phyloP scores from a whole-genome alignment of 345 rosid species.

The Moringa oleifera region DNA sequence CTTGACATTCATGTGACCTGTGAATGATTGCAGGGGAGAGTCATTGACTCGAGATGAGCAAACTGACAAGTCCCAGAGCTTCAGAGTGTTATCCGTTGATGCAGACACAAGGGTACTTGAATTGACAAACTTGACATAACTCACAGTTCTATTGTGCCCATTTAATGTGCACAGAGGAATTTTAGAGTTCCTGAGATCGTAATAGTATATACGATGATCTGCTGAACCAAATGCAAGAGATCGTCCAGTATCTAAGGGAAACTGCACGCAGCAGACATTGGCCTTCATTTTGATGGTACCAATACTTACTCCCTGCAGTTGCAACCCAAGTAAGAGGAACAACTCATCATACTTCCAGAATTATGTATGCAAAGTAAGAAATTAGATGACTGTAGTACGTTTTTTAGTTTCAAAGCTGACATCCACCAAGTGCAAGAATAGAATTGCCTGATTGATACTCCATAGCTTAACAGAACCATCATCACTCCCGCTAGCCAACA shows the following conservation, averaged over 20 bases:
- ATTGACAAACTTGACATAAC: slow-evolving; percentile 87
- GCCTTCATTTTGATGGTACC: slow-evolving; percentile 89
- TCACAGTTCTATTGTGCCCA: slow-evolving; percentile 89
- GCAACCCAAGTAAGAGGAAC: slow-evolving; percentile 35
- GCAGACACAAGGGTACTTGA: slow-evolving; percentile 70
- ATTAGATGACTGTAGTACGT: slow-evolving; percentile 47
- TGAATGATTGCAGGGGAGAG: slow-evolving; percentile 73
- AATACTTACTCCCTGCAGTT: slow-evolving; percentile 76
- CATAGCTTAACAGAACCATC: slow-evolving; percentile 96
- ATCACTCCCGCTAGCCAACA: slow-evolving; percentile 95
- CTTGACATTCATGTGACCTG: slow-evolving; percentile 87
- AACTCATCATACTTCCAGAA: slow-evolving; percentile 40
- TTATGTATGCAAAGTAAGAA: slow-evolving; percentile 20
- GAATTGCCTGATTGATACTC: slow-evolving; percentile 99
- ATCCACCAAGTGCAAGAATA: slow-evolving; percentile 75
- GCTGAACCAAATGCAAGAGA: slow-evolving; percentile 95
- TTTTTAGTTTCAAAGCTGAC: slow-evolving; percentile 86
- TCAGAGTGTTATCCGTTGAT: slow-evolving; percentile 89
- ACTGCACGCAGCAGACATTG: slow-evolving; percentile 91
- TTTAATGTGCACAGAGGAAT: slow-evolving; percentile 74
- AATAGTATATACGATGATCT: slow-evolving; percentile 84
- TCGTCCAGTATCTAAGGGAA: slow-evolving; percentile 73
- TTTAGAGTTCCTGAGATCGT: slow-evolving; percentile 80
- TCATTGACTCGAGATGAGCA: slow-evolving; percentile 65
- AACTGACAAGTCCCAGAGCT: slow-evolving; percentile 92